Percentiles rank a stretch among this genome's conserved stretches.
Evolutionary conservation across 305 asterid species (phyloP).

Genomic region (Petunia hybrid): DNA sequence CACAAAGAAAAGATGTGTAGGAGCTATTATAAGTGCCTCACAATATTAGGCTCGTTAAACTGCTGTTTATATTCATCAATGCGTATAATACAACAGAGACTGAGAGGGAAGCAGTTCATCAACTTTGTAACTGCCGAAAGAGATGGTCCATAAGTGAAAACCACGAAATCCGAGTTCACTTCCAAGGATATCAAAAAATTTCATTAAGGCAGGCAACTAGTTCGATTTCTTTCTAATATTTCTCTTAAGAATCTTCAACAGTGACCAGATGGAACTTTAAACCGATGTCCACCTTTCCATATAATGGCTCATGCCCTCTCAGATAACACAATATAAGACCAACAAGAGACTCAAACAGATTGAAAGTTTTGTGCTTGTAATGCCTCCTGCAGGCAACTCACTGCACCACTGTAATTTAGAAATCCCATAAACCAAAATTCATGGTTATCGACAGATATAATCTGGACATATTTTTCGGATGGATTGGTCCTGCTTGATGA

Average conservation of each 20-base stretch:
- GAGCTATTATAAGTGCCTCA: neutral
- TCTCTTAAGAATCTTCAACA: neutral
- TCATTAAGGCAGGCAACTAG: constrained; percentile 4
- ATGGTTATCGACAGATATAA: constrained; percentile 88
- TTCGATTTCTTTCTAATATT: neutral
- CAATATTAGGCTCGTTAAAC: neutral
- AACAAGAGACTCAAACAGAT: constrained; percentile 52
- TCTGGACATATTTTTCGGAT: constrained; percentile 86
- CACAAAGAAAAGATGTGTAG: constrained; percentile 22
- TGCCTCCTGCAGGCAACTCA: constrained; percentile 66
- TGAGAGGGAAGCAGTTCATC: neutral
- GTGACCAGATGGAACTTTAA: neutral
- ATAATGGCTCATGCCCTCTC: constrained; percentile 17
- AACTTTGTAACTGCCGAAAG: neutral
- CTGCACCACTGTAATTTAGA: constrained; percentile 74
- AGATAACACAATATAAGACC: neutral
- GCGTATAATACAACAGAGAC: constrained; percentile 12
- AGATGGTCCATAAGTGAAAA: constrained; percentile 8
- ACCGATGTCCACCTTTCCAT: neutral
- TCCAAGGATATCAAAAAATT: neutral
- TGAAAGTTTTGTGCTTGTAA: constrained; percentile 50
- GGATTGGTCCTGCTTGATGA: constrained; percentile 76
- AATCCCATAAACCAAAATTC: constrained; percentile 99
- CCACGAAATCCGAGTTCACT: constrained; percentile 5
- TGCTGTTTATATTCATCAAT: neutral